phyloP scores from a whole-genome alignment of 2,329 filamentous ascomycete genomes.

The Penicillium concentricum region DNA sequence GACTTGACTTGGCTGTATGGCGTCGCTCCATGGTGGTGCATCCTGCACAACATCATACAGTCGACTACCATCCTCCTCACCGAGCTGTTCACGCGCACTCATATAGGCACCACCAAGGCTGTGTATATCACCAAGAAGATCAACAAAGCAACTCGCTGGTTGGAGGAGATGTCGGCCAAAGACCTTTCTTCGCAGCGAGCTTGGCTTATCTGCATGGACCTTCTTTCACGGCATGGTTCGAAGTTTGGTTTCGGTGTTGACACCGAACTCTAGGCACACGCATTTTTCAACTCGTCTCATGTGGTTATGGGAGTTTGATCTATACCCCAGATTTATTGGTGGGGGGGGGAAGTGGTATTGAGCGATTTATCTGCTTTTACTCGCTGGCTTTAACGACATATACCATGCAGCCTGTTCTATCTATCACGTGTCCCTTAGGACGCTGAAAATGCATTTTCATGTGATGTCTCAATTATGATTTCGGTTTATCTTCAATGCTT shows the following conservation, averaged over 20 bases:
- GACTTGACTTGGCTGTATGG: constrained; percentile 33
- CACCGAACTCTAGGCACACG: background rate
- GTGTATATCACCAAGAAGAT: constrained; percentile 27
- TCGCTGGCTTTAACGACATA: background rate
- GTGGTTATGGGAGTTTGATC: background rate
- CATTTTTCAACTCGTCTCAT: background rate
- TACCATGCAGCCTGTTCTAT: background rate
- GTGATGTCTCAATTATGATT: background rate
- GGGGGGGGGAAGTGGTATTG: background rate
- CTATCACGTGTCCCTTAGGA: background rate
- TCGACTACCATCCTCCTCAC: constrained; percentile 40
- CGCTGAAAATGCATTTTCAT: background rate
- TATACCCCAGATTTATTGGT: background rate
- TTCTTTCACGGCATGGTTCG: constrained; percentile 23
- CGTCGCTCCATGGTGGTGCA: constrained; percentile 42
- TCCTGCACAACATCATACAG: constrained; percentile 44
- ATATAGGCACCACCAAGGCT: constrained; percentile 31
- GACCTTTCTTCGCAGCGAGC: constrained; percentile 36
- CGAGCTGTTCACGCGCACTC: constrained; percentile 34
- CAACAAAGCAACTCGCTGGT: constrained; percentile 38
- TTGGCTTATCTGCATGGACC: constrained; percentile 31
- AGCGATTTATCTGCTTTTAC: background rate
- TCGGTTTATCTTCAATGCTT: background rate
- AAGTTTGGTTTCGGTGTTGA: constrained; percentile 15
- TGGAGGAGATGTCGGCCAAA: constrained; percentile 36